Conservation (phyloP, 306 rosid genomes). For the Benincasa hispida region DNA sequence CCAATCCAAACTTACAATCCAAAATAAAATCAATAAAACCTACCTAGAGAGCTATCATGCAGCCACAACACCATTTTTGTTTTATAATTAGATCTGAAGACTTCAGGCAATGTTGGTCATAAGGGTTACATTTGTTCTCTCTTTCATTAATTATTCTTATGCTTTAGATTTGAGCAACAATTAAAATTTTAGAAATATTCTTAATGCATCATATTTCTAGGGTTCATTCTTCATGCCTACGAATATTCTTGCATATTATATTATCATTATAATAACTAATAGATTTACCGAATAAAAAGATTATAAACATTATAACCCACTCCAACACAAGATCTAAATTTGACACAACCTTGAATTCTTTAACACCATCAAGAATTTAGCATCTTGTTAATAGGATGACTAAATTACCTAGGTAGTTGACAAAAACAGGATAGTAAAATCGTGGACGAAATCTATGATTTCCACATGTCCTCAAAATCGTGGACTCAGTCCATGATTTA, state of each 20-base stretch:
- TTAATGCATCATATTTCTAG: not conserved
- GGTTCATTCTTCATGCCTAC: too few species aligned
- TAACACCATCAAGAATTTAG: not conserved
- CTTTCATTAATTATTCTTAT: not conserved
- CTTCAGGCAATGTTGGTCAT: not conserved
- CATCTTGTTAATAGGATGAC: not conserved
- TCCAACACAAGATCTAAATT: constrained; percentile 1
- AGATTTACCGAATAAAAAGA: too few species aligned
- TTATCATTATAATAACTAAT: not conserved
- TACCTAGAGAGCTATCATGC: too few species aligned
- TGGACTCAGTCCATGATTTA: too few species aligned
- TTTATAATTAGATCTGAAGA: not conserved
- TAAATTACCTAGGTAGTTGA: not conserved
- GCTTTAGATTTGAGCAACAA: not conserved
- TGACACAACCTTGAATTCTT: not conserved
- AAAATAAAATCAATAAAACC: too few species aligned
- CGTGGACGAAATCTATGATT: too few species aligned
- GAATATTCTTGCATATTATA: not conserved
- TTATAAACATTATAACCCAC: too few species aligned
- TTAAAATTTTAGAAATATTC: not conserved
- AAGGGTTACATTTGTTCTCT: not conserved
- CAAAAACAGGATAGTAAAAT: too few species aligned
- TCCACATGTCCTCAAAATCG: too few species aligned
- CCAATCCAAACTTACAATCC: too few species aligned
- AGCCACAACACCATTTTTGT: not conserved